phyloP scores from a whole-genome alignment of 139 green algal species.

The Coelastrella sp. region DNA sequence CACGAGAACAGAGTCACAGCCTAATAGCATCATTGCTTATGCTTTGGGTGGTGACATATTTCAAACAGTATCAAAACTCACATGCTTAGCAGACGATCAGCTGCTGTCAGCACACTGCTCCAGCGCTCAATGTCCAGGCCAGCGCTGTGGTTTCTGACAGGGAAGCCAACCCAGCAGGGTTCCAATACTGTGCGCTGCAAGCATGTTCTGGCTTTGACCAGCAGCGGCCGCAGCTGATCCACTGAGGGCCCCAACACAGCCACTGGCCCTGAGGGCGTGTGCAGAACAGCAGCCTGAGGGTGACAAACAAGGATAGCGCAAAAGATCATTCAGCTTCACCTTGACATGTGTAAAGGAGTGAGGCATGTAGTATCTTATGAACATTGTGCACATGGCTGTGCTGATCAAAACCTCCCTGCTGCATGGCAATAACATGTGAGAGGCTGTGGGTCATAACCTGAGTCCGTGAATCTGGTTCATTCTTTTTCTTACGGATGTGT shows the following conservation, averaged over 20 bases:
- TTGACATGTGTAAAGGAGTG: no score
- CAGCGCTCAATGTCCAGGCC: background rate
- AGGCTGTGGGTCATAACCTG: no score
- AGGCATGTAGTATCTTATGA: no score
- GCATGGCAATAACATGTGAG: no score
- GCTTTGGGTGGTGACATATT: background rate
- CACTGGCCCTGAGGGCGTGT: background rate
- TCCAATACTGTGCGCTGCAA: slow-evolving; percentile 19
- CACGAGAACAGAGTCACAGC: no score
- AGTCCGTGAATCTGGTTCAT: no score
- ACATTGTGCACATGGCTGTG: no score
- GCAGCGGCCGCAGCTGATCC: slow-evolving; percentile 24
- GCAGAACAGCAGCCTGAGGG: background rate
- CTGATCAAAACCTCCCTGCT: no score
- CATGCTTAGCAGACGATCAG: slow-evolving; percentile 16
- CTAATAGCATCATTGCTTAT: no score
- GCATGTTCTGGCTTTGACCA: background rate
- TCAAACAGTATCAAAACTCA: background rate
- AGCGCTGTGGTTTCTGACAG: background rate
- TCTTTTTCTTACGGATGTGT: no score
- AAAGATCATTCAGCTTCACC: background rate
- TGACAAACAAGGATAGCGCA: no score
- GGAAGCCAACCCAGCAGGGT: background rate
- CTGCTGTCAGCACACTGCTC: background rate
- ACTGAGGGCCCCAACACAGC: slow-evolving; percentile 2